Conservation (phyloP, 345 rosid species). For the Populus simonii region DNA sequence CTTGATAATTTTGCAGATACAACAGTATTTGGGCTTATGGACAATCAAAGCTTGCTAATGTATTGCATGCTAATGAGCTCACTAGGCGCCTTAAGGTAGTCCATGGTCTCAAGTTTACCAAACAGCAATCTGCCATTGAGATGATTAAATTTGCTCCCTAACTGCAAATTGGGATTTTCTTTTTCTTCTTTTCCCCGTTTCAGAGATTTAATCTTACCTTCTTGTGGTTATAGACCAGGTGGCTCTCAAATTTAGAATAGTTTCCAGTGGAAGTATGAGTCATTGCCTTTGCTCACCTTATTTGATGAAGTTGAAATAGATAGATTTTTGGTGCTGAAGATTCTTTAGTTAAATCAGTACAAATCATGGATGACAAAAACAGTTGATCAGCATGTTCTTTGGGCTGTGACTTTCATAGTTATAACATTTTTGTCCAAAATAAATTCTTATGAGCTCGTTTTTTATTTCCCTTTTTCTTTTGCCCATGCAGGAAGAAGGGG, state of each 20-base stretch:
- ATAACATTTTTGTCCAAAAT: not conserved
- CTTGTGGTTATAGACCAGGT: not conserved
- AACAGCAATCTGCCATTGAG: not conserved
- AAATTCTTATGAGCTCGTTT: not conserved
- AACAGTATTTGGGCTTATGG: constrained; percentile 44
- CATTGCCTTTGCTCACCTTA: not conserved
- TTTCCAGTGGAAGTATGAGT: not conserved
- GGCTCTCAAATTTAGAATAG: not conserved
- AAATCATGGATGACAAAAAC: not conserved
- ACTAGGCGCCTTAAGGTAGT: constrained; percentile 64
- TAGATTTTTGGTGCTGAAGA: not conserved
- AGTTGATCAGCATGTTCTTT: not conserved
- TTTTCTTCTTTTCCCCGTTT: no score
- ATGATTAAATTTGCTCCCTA: not conserved
- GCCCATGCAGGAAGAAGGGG: constrained; percentile 52
- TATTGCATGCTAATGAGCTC: constrained; percentile 85
- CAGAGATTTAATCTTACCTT: not conserved
- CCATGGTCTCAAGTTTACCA: not conserved
- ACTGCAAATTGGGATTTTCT: not conserved
- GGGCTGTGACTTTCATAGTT: not conserved
- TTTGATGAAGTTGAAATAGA: not conserved
- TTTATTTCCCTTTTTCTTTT: not conserved
- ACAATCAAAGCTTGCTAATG: constrained; percentile 68
- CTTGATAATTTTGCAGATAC: constrained; percentile 37
- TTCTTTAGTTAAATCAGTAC: not conserved